Percentiles rank a stretch among this genome's conserved stretches.
Conservation (phyloP, 2,329 filamentous ascomycete species). For the Trichoderma koningiopsis region DNA sequence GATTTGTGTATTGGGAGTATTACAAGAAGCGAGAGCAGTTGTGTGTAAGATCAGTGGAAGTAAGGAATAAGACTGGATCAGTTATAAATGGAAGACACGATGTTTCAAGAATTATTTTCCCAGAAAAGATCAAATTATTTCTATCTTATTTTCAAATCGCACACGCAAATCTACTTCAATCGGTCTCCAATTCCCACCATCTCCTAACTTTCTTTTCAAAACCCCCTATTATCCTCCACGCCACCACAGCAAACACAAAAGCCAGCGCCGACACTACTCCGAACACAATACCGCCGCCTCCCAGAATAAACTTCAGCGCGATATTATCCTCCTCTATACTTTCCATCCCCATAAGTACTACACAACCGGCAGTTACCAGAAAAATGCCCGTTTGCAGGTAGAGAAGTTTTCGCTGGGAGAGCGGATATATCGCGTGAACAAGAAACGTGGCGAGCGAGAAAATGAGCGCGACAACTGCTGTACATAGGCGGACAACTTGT, state of each 20-base stretch:
- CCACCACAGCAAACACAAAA: slow-evolving; percentile 35
- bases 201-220: not conserved
- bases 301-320: slow-evolving; percentile 33
- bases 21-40: too few species aligned
- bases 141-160: too few species aligned
- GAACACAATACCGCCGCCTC: slow-evolving; percentile 35
- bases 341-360: slow-evolving; percentile 31
- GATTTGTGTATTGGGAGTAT: too few species aligned
- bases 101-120: too few species aligned
- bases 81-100: too few species aligned
- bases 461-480: slow-evolving; percentile 30
- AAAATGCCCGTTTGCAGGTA: slow-evolving; percentile 36
- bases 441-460: slow-evolving; percentile 33
- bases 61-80: too few species aligned
- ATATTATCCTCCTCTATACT: slow-evolving; percentile 31
- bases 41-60: too few species aligned
- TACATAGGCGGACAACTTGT: slow-evolving; percentile 32
- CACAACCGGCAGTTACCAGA: slow-evolving; percentile 29
- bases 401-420: slow-evolving; percentile 35
- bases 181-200: not conserved
- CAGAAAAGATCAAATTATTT: too few species aligned
- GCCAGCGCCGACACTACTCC: slow-evolving; percentile 35
- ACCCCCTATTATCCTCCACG: slow-evolving; percentile 32
- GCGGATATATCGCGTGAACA: slow-evolving; percentile 33
- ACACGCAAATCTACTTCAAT: not conserved